phyloP scores from a whole-genome alignment of 2,329 filamentous ascomycete genomes.

The Zymoseptoria ardabiliae region DNA sequence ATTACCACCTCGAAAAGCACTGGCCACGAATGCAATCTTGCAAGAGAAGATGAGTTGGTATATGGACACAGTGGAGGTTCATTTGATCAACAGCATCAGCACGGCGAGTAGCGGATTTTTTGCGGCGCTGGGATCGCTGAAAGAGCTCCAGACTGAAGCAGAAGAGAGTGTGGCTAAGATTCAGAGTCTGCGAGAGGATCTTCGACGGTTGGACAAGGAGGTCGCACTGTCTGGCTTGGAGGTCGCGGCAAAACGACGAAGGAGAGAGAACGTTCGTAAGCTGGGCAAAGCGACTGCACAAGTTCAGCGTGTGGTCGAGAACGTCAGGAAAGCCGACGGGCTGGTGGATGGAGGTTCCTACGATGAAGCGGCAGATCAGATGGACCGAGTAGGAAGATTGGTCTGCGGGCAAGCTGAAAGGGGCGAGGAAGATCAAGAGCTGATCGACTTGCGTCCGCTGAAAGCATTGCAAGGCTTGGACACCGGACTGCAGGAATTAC shows the following conservation, averaged over 20 bases:
- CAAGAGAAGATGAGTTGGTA: conserved; percentile 99
- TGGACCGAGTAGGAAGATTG: conserved; percentile 71
- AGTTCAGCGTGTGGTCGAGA: conserved; percentile 68
- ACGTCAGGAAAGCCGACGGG: conserved; percentile 67
- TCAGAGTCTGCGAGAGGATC: conserved; percentile 68
- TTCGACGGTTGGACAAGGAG: conserved; percentile 74
- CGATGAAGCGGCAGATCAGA: conserved; percentile 67
- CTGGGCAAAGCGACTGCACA: conserved; percentile 78
- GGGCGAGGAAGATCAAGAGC: conserved; percentile 25
- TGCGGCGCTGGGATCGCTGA: conserved; percentile 80
- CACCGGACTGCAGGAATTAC: conserved; percentile 66
- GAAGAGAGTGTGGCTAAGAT: conserved; percentile 86
- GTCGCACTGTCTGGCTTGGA: conserved; percentile 80
- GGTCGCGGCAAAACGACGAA: conserved; percentile 72
- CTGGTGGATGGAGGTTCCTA: conserved; percentile 78
- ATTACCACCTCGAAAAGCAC: conserved; percentile 60
- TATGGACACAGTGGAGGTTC: conserved; percentile 98
- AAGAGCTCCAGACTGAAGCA: conserved; percentile 85
- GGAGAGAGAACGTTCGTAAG: conserved; percentile 76
- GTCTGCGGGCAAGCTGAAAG: conserved; percentile 63
- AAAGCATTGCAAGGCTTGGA: conserved; percentile 74
- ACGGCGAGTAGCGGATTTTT: conserved; percentile 95
- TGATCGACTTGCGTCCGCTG: conserved; percentile 65
- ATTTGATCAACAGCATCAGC: conserved; percentile 92
- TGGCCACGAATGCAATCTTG: conserved; percentile 92